Conservation (phyloP, 163 green algal species). For the Coccomyxa subellipsoidea region DNA sequence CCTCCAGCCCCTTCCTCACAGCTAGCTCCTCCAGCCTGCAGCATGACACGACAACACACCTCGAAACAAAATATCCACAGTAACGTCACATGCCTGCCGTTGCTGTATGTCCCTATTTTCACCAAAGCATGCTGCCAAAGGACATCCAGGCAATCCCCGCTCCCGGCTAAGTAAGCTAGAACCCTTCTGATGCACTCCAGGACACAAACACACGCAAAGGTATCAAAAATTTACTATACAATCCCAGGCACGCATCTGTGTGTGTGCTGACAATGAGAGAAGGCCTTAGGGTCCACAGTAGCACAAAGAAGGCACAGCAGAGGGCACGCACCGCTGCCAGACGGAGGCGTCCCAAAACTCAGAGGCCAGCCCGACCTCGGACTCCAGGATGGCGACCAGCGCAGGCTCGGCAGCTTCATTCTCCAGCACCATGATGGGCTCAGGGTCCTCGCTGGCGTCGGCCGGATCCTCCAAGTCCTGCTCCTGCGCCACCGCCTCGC, state of each 20-base stretch:
- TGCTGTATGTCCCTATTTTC: too few relatives aligned
- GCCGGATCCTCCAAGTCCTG: conserved; percentile 29
- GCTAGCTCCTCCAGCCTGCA: conserved; percentile 34
- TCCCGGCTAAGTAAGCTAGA: too few relatives aligned
- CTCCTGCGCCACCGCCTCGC: conserved; percentile 20
- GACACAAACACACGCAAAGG: too few relatives aligned
- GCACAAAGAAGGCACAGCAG: not conserved
- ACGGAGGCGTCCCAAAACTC: conserved; percentile 20
- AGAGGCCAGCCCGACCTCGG: conserved; percentile 53
- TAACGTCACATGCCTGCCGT: too few relatives aligned
- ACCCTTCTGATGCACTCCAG: too few relatives aligned
- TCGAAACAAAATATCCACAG: too few relatives aligned
- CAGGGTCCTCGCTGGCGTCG: conserved; percentile 57
- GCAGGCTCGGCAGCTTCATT: conserved; percentile 33
- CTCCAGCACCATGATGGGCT: conserved; percentile 79
- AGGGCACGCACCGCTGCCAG: not conserved
- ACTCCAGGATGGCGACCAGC: conserved; percentile 68
- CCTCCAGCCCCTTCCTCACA: not conserved
- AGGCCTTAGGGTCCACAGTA: not conserved
- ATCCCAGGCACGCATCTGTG: too few relatives aligned
- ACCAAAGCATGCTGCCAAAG: too few relatives aligned
- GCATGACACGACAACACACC: too few relatives aligned
- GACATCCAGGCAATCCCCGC: too few relatives aligned
- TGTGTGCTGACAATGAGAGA: too few relatives aligned
- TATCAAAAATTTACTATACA: too few relatives aligned